Conservation (phyloP, 2,329 filamentous ascomycete species). For the Blastomyces silverae region DNA sequence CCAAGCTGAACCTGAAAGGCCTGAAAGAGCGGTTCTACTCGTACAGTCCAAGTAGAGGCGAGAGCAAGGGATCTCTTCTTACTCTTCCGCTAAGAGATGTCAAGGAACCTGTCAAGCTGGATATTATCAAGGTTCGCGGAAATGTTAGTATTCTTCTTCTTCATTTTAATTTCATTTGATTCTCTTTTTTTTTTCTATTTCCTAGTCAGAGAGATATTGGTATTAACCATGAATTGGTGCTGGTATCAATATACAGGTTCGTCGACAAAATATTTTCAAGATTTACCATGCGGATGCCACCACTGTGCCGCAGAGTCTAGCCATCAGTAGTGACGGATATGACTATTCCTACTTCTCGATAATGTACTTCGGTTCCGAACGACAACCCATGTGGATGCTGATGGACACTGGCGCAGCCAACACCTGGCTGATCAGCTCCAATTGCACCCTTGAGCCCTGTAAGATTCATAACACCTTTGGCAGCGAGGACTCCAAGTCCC, state of each 20-base stretch:
- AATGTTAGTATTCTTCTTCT: conserved; percentile 19
- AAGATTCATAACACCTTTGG: conserved; percentile 64
- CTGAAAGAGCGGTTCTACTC: conserved; percentile 18
- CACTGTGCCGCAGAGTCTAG: conserved; percentile 42
- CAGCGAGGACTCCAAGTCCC: conserved; percentile 56
- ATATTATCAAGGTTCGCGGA: conserved; percentile 34
- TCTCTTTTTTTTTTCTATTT: neutral
- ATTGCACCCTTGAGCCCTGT: conserved; percentile 62
- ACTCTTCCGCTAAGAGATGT: conserved; percentile 20
- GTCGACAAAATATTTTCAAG: conserved; percentile 45
- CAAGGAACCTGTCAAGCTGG: conserved; percentile 28
- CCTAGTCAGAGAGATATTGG: conserved; percentile 1
- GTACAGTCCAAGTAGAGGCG: conserved; percentile 21
- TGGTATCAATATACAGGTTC: conserved; percentile 26
- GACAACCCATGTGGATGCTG: conserved; percentile 48
- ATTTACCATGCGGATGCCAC: conserved; percentile 40
- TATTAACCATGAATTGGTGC: conserved; percentile 8
- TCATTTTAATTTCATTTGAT: neutral
- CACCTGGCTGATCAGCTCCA: conserved; percentile 74
- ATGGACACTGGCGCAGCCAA: conserved; percentile 55
- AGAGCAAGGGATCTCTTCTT: conserved; percentile 9
- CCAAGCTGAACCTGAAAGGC: neutral
- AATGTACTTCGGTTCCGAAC: conserved; percentile 45
- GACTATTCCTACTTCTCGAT: conserved; percentile 51
- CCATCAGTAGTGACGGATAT: conserved; percentile 48